phyloP scores from a whole-genome alignment of 2,329 filamentous ascomycete genomes.

The Venturia asperata region DNA sequence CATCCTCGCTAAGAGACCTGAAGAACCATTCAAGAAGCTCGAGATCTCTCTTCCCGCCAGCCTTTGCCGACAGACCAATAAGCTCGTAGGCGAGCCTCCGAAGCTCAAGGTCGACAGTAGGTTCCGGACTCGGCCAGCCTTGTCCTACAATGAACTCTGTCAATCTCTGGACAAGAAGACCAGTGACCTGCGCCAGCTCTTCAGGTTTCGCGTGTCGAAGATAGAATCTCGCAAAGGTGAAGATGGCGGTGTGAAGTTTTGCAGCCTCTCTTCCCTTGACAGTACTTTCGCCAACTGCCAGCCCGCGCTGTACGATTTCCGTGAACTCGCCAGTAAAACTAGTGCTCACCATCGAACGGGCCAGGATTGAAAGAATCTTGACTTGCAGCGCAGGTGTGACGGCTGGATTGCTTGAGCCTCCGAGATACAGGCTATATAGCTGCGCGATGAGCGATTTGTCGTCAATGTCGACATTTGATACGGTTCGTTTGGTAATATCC shows the following conservation, averaged over 20 bases:
- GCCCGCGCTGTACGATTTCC: constrained; percentile 4
- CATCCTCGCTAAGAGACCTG: constrained; percentile 71
- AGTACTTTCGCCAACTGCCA: constrained; percentile 4
- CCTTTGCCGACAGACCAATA: constrained; percentile 70
- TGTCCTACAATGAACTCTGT: constrained; percentile 24
- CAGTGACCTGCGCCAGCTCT: constrained; percentile 58
- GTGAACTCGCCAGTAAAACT: constrained; percentile 6
- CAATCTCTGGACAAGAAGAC: constrained; percentile 53
- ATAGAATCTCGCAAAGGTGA: constrained; percentile 70
- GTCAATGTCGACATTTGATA: constrained; percentile 63
- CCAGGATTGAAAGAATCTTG: constrained; percentile 54
- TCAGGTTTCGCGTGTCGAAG: constrained; percentile 61
- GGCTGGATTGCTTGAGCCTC: constrained; percentile 40
- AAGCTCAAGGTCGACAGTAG: constrained; percentile 48
- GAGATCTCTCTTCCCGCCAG: constrained; percentile 49
- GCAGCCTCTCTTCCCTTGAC: constrained; percentile 14
- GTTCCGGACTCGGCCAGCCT: constrained; percentile 43
- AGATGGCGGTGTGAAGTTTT: constrained; percentile 17
- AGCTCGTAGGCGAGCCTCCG: constrained; percentile 83
- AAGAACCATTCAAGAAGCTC: constrained; percentile 72
- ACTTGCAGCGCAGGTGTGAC: constrained; percentile 55
- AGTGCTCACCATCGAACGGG: constrained; percentile 14
- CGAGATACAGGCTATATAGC: constrained; percentile 67
- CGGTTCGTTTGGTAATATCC: constrained; percentile 75
- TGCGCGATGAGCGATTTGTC: constrained; percentile 53